Base-by-base conservation (phyloP, 805 yeast species). In the Yamadazyma sp. region DNA sequence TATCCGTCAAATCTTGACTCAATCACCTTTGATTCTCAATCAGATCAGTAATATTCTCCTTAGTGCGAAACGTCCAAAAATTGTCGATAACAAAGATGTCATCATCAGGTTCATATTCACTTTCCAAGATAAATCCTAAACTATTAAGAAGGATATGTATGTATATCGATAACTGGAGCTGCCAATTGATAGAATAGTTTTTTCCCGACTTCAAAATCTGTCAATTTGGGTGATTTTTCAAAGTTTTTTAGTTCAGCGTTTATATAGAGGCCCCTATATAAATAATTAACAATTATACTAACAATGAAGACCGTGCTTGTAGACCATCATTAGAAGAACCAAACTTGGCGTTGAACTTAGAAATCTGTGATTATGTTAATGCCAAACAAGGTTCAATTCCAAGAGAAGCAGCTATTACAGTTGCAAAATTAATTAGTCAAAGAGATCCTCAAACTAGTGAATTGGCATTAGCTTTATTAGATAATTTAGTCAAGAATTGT, bases 401-500 rank as follows among this genome's bases (percentile, higher is more conserved):
- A 2, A 73, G 96, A 42, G 97, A 91, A 53, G 97, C 98, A 3
- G 94, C 95, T 5, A 73, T 80, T 43, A 81, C 89, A 5, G 80
- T 89, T 43, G 97, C 83, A 35, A 82, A 81, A 52, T 69, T 87
- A 43, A 76, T 91, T 55, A 85, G 87, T 61, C 82, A 82, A 47
- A 73, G 86, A 51, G 93, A 85, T 47, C 79, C 94, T 1, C 94
- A 86, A 52, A 83, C 88, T 22, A 78, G 89, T 4, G 78, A 83
- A 37, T 80, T 89, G 53, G 96, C 97, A 7, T 62, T 93, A 45
- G 76, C 88, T 1, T 63, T 86, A 33, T 73, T 93, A 42, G 99
- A 93, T 55, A 86, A 86, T 35, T 68, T 93, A 48, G 98, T 93
- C 35, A 93, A 93, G 64, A 93, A 93, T 66, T 93, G 99, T 65